Evolutionary conservation across 2,329 filamentous ascomycete species (phyloP), one percentile per base, ranked within the genome.

Genomic region (Xylariales sp.): DNA sequence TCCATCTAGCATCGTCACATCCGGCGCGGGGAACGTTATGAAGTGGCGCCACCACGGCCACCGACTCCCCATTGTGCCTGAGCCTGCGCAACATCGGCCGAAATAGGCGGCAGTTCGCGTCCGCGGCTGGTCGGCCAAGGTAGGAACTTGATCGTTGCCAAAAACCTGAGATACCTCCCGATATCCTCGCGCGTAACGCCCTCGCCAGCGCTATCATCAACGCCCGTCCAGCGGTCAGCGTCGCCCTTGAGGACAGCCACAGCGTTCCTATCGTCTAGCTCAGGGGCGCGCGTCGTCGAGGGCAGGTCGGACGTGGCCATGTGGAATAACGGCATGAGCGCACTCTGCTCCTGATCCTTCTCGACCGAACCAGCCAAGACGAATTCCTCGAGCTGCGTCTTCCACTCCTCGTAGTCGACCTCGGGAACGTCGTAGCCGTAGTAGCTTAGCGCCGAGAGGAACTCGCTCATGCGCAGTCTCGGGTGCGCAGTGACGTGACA

Each of bases 401-500:
- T 87, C 93, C 93, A 97, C 6, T 85, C 82, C 2, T 85, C 79
- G 75, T 96, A 97, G 43, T 86, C 81, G 2, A 92, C 85, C 69
- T 90, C 85, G 0, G 91, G 89, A 0, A 90, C 87, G 32, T 84
- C 77, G 80, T 93, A 97, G 32, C 93, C 93, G 77, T 93, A 97
- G 23, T 83, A 84, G 75, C 90, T 85, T 7, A 97, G 83, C 0
- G 87, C 83, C 23, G 86, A 86, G n/a, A 96, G 85, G 80, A 89
- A 97, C 77, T 93, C 86, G 80, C 91, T 93, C 84, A 94, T 90
- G 2, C 88, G 89, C 48, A 96, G 86, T 16, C 93, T 86, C 1
- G 93, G 93, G 78, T 94, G 93, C 2, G 87, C 88, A 1, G 93
- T 97, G 55, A 96, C 90, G 73, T 97, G 93, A 1, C 89, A 86